Percentiles rank a stretch among this genome's conserved stretches.
phyloP scores from a whole-genome alignment of 2,329 filamentous ascomycete genomes.

The Exophiala spinifera region DNA sequence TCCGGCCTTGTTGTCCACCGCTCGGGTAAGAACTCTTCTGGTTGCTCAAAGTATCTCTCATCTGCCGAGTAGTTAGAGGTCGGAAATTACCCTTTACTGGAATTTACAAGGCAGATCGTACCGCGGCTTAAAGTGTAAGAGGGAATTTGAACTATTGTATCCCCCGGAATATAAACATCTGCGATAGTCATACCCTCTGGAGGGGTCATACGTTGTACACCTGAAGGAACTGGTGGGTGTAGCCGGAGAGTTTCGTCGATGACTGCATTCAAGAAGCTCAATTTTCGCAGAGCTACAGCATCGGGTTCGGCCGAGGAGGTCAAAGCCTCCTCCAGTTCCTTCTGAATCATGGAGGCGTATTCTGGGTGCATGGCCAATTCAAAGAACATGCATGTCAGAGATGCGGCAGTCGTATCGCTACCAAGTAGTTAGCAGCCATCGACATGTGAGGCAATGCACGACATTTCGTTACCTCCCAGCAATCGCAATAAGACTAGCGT shows the following conservation, averaged over 20 bases:
- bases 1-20: slow-evolving; percentile 38
- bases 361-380: slow-evolving; percentile 32
- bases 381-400: slow-evolving; percentile 43
- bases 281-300: slow-evolving; percentile 6
- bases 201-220: slow-evolving; percentile 38
- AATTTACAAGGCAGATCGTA: too few relatives aligned
- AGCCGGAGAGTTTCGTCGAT: slow-evolving; percentile 46
- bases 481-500: too few relatives aligned
- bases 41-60: slow-evolving; percentile 27
- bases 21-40: slow-evolving; percentile 38
- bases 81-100: too few relatives aligned
- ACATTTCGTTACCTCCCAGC: slow-evolving; percentile 11
- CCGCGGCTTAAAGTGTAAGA: neutral
- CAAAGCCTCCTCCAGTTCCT: slow-evolving; percentile 31
- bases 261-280: slow-evolving; percentile 29
- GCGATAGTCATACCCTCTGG: slow-evolving; percentile 38
- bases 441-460: slow-evolving; percentile 30
- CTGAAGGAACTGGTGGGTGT: slow-evolving; percentile 40
- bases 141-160: slow-evolving; percentile 29
- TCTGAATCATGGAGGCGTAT: slow-evolving; percentile 31
- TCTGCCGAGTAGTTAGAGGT: slow-evolving; percentile 31
- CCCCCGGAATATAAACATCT: slow-evolving; percentile 35
- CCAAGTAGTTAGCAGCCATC: slow-evolving; percentile 17
- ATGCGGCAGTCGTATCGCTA: slow-evolving; percentile 43
- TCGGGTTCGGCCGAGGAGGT: too few relatives aligned